Evolutionary conservation across 1,284 basidiomycete species (phyloP), one percentile per base, ranked within the genome.

Genomic region (Cutaneotrichosporon sp.): DNA sequence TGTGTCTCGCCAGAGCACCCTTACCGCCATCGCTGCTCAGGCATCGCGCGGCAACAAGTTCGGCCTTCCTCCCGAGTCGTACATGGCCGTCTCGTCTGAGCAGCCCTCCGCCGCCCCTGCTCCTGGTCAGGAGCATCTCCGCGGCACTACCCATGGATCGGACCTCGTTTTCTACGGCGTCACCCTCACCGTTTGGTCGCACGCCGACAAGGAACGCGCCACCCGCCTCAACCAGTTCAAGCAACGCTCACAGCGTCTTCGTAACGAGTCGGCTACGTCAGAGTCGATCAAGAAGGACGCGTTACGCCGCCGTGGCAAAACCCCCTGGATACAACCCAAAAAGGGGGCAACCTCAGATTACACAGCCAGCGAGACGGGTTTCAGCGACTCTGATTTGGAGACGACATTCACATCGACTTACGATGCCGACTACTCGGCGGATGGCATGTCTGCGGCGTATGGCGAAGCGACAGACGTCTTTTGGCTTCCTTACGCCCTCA

Each of bases 151-250:
- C 32, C 56, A 82, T 80, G 60, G 82, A 76, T 68, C 71, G 30
- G 73, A 78, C 53, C 74, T 77, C 65, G 88, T 89, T 13, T 96
- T 92, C 76, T 87, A 96, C 75, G 93, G 92, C 53, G 91, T 94
- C 38, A 92, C 91, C 69, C 84, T 97, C 59, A 92, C 91, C 4
- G 91, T 96, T 0, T 97, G 92, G 92, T 92, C 90, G 10, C 92
- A 94, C 74, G 92, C 92, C 32, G 93, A 97, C 73, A 87, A 88
- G 3, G 89, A 92, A 72, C 87, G 92, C 60, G 88, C 90, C 0
- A 36, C 60, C 22, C 70, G 71, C 56, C 71, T 80, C 47, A 73
- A 72, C 53, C 62, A 67, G 31, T 70, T 77, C 65, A 74, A 75
- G 62, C 53, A 63, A 46, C 68, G 69, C 30, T 56, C 64, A 51